phyloP scores from a whole-genome alignment of 495 filamentous ascomycete genomes.

The Penicillium robsamsonii region DNA sequence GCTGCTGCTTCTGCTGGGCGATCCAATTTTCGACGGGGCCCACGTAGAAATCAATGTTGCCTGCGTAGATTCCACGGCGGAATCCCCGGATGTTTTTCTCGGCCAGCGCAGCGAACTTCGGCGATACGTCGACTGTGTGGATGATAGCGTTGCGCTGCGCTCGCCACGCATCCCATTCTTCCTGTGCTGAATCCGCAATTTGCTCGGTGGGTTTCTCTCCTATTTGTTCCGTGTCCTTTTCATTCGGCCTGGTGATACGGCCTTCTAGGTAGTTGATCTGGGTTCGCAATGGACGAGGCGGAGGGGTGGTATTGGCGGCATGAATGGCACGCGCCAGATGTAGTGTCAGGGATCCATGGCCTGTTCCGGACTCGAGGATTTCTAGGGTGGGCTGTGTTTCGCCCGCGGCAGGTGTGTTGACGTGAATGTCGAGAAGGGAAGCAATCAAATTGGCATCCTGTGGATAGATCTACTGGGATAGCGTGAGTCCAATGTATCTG shows the following conservation, averaged over 20 bases:
- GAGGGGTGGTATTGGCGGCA: slow-evolving; percentile 59
- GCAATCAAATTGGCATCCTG: slow-evolving; percentile 70
- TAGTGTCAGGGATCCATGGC: slow-evolving; percentile 72
- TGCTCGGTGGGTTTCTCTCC: not conserved
- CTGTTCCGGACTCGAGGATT: slow-evolving; percentile 79
- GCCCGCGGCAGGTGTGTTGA: slow-evolving; percentile 36
- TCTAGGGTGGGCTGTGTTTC: slow-evolving; percentile 45
- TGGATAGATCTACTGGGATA: slow-evolving; percentile 62
- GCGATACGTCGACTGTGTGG: slow-evolving; percentile 65
- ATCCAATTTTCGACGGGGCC: slow-evolving; percentile 64
- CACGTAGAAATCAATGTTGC: slow-evolving; percentile 69
- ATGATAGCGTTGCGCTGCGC: slow-evolving; percentile 60
- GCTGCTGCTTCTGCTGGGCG: slow-evolving; percentile 43
- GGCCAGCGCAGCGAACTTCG: slow-evolving; percentile 58
- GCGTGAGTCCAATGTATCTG: slow-evolving; percentile 18
- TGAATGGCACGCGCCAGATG: slow-evolving; percentile 73
- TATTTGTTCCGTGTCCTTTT: slow-evolving; percentile 16
- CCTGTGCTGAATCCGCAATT: slow-evolving; percentile 20
- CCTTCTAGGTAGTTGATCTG: slow-evolving; percentile 38
- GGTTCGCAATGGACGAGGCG: slow-evolving; percentile 33
- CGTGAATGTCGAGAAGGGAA: slow-evolving; percentile 70
- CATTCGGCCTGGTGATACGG: slow-evolving; percentile 26
- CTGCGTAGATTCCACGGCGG: slow-evolving; percentile 64
- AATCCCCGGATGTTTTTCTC: slow-evolving; percentile 60
- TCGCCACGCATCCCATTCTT: slow-evolving; percentile 47